phyloP scores from a whole-genome alignment of 2,329 filamentous ascomycete species.

The Dendryphion nanum region DNA sequence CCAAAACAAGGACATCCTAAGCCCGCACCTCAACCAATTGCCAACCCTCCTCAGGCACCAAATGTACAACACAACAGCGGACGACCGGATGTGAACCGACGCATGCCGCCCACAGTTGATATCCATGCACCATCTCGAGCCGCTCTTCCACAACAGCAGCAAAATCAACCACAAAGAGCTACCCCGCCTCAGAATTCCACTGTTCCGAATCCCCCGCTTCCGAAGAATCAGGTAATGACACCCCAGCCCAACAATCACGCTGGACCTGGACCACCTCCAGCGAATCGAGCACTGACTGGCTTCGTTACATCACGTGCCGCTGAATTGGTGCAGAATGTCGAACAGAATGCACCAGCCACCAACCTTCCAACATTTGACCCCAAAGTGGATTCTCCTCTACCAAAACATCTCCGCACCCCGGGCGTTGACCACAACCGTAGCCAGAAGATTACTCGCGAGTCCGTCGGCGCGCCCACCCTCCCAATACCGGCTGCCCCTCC shows the following conservation, averaged over 20 bases:
- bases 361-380: conserved; percentile 48
- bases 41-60: conserved; percentile 30
- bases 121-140: conserved; percentile 13
- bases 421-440: conserved; percentile 81
- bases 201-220: too few species aligned
- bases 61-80: conserved; percentile 19
- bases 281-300: conserved; percentile 36
- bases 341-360: conserved; percentile 24
- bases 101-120: conserved; percentile 19
- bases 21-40: conserved; percentile 19
- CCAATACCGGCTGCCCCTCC: conserved; percentile 13
- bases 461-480: conserved; percentile 19
- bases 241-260: conserved; percentile 7
- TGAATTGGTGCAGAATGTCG: conserved; percentile 38
- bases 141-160: conserved; percentile 2
- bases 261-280: conserved; percentile 10
- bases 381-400: conserved; percentile 61
- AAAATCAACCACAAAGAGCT: conserved; percentile 21
- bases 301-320: conserved; percentile 49
- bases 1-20: conserved; percentile 20
- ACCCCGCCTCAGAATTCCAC: conserved; percentile 26
- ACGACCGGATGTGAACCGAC: conserved; percentile 20
- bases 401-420: conserved; percentile 73
- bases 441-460: conserved; percentile 63
- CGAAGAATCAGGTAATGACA: conserved; percentile 9